A percentile compares a stretch with the other conserved stretches of the same genome.
Evolutionary conservation across 2,329 filamentous ascomycete species (phyloP).

Genomic region (Colletotrichum trifolii): DNA sequence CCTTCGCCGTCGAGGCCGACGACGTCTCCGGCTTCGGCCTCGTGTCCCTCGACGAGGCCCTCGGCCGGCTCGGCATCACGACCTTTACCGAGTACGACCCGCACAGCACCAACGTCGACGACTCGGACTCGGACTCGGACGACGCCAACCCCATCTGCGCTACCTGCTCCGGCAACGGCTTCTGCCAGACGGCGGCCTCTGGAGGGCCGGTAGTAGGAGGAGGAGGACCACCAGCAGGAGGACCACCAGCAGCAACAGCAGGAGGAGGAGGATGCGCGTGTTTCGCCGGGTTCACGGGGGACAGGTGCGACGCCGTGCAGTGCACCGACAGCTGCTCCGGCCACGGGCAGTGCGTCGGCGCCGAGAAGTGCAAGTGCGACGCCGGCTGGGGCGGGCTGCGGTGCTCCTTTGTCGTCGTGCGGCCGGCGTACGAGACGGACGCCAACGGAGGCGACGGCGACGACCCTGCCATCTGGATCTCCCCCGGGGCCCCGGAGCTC

Average conservation of each 20-base stretch:
- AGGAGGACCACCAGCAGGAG: slow-evolving; percentile 5
- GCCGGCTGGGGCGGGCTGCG: slow-evolving; percentile 56
- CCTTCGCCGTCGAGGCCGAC: slow-evolving; percentile 55
- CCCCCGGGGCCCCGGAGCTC: slow-evolving; percentile 49
- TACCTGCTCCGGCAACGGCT: slow-evolving; percentile 52
- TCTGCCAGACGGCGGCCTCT: slow-evolving; percentile 43
- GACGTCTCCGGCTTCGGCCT: slow-evolving; percentile 52
- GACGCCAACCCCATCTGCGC: slow-evolving; percentile 43
- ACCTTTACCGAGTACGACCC: slow-evolving; percentile 53
- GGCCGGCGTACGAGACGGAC: slow-evolving; percentile 55
- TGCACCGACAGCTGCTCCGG: slow-evolving; percentile 55
- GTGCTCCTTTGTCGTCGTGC: slow-evolving; percentile 56
- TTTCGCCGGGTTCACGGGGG: slow-evolving; percentile 55
- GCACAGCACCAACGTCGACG: slow-evolving; percentile 39
- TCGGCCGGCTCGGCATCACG: slow-evolving; percentile 47
- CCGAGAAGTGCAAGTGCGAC: slow-evolving; percentile 54
- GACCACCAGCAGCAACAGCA: too few species aligned
- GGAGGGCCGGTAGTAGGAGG: too few species aligned
- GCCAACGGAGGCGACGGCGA: slow-evolving; percentile 57
- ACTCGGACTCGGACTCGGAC: slow-evolving; percentile 24
- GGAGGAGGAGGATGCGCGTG: slow-evolving; percentile 48
- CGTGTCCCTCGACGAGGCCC: slow-evolving; percentile 49
- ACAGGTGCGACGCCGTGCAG: slow-evolving; percentile 47
- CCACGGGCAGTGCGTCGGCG: slow-evolving; percentile 53
- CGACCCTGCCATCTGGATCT: slow-evolving; percentile 62